Base-by-base conservation (phyloP, 352 stramenopile species). In the Phytophthora boehmeriae region DNA sequence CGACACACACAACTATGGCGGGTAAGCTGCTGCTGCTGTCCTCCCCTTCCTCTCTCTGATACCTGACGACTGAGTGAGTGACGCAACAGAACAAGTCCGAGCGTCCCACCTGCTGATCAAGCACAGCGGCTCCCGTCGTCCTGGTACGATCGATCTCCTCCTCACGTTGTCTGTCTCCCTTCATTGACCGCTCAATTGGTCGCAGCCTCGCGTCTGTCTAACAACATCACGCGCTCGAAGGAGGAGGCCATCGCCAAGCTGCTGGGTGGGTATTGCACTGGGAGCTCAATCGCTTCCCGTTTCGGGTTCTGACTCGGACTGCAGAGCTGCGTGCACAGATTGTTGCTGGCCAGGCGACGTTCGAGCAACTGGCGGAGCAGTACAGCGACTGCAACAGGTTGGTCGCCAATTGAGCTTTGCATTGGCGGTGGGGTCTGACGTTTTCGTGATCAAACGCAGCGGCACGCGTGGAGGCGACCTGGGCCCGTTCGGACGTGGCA, bases 91-190 rank as follows among this genome's bases (percentile, higher is more conserved):
- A 8, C 83, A 93, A 89, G 83, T 95, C 19, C 74, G 76, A 53
- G 88, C 86, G 28, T 90, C 83, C 60, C 96, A 99, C 72, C 75
- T 98, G 67, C 89, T 99, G 9, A 96, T 98, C 68, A 98, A 98
- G 83, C 94, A 98, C 81, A 92, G 85, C 38, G 90, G 89, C 44
- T 98, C 91, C 53, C 86, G 93, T 51, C 83, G 83, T 39, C 80
- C 80, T 4, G 80, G 84, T 93, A 80, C 47, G 57, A 1, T 8
- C n/a, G 4, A 8, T 44, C 38, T 17, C n/a, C n/a, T n/a, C n/a
- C n/a, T n/a, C n/a, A n/a, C n/a, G n/a, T n/a, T n/a, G n/a, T n/a
- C n/a, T n/a, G n/a, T n/a, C n/a, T n/a, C n/a, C n/a, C n/a, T n/a
- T n/a, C n/a, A n/a, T n/a, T n/a, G n/a, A n/a, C n/a, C n/a, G n/a